phyloP scores from a whole-genome alignment of 2,329 filamentous ascomycete species.

The Monosporascus cannonballus region DNA sequence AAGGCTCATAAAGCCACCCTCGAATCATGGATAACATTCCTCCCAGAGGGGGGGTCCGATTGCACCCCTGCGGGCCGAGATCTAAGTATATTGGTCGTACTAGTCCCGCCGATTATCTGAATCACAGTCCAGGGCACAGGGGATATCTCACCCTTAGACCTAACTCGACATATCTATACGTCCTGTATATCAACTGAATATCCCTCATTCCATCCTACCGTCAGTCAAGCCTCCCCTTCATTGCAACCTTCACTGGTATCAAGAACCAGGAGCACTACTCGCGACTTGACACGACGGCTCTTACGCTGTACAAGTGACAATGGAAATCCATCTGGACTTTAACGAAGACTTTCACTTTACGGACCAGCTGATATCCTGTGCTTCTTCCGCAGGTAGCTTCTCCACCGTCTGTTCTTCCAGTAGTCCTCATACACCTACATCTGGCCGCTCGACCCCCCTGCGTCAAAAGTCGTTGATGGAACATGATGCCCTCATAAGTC shows the following conservation, averaged over 20 bases:
- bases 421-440: conserved; percentile 26
- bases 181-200: conserved; percentile 21
- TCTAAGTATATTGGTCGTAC: conserved; percentile 21
- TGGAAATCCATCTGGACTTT: conserved; percentile 31
- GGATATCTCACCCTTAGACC: conserved; percentile 15
- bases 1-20: conserved; percentile 6
- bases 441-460: conserved; percentile 27
- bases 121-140: conserved; percentile 12
- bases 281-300: conserved; percentile 6
- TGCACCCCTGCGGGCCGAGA: conserved; percentile 21
- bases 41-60: conserved; percentile 13
- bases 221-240: conserved; percentile 9
- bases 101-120: conserved; percentile 16
- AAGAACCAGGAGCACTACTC: conserved; percentile 7
- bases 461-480: conserved; percentile 16
- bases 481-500: conserved; percentile 17
- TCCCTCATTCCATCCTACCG: conserved; percentile 21
- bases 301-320: conserved; percentile 14
- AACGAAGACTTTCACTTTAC: conserved; percentile 20
- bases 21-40: conserved; percentile 21
- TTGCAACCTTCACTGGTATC: conserved; percentile 8
- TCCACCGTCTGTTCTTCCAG: conserved; percentile 24
- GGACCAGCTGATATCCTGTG: conserved; percentile 12
- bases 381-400: conserved; percentile 23
- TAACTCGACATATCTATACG: conserved; percentile 7